Evolutionary conservation across 148 eudicot species (phyloP).

Genomic region (Rhododendron molle): DNA sequence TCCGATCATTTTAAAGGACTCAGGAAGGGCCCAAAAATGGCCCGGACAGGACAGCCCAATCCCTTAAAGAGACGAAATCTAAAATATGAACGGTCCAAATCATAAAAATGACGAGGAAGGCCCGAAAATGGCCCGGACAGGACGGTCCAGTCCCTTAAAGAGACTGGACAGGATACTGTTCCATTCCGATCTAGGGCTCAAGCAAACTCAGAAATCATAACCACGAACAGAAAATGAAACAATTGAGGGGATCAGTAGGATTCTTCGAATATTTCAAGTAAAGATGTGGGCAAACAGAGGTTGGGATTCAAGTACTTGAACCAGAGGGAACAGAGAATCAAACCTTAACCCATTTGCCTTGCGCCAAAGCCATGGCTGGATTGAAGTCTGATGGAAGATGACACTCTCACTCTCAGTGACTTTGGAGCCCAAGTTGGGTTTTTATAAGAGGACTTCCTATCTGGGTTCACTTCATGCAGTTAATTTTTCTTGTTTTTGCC

Average conservation of each 20-base stretch:
- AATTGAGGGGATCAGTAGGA: neutral
- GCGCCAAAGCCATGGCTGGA: slow-evolving; percentile 25
- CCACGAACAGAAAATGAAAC: neutral
- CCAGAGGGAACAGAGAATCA: neutral
- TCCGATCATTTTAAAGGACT: too few species aligned
- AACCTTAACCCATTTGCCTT: slow-evolving; percentile 47
- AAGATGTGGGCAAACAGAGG: neutral
- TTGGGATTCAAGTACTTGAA: neutral
- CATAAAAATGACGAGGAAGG: too few species aligned
- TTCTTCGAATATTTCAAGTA: neutral
- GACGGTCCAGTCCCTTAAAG: too few species aligned
- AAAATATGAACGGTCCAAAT: too few species aligned
- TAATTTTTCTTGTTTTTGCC: neutral
- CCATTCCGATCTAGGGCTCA: neutral
- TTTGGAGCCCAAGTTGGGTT: neutral
- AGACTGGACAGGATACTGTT: too few species aligned
- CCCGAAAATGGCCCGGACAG: too few species aligned
- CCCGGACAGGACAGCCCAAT: too few species aligned
- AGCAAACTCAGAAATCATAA: neutral
- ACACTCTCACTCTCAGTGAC: neutral
- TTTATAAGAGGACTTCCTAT: neutral
- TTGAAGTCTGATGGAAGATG: neutral
- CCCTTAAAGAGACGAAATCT: too few species aligned
- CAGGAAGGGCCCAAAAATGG: too few species aligned
- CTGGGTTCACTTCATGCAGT: neutral